A percentile compares a stretch with the other conserved stretches of the same genome.
Conservation (phyloP, 2,329 filamentous ascomycete genomes). For the Fusarium torreyae region DNA sequence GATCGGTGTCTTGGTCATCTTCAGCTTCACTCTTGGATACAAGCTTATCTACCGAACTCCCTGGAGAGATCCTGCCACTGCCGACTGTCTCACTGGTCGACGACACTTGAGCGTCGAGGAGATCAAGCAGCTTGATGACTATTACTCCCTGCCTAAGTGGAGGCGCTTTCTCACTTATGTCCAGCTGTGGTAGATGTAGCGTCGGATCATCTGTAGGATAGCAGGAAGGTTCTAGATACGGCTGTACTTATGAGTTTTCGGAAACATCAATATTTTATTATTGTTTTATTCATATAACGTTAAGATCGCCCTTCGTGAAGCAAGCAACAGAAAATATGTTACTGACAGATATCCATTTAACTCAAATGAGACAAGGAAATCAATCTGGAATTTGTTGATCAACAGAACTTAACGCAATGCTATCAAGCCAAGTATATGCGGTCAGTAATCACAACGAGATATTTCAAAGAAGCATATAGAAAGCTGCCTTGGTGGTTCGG, state of each 20-base stretch:
- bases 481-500: too few species aligned
- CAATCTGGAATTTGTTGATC: too few species aligned
- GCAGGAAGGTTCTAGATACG: background rate
- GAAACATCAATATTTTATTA: background rate
- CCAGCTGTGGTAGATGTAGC: constrained; percentile 29
- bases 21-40: constrained; percentile 40
- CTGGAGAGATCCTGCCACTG: constrained; percentile 39
- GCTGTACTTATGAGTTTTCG: background rate
- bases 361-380: too few species aligned
- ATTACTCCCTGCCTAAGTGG: constrained; percentile 35
- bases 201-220: background rate
- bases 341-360: too few species aligned
- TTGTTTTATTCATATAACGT: too few species aligned
- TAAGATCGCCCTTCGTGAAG: too few species aligned
- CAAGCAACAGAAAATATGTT: too few species aligned
- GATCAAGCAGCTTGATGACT: constrained; percentile 39
- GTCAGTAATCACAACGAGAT: too few species aligned
- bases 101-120: constrained; percentile 30
- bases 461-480: too few species aligned
- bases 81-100: constrained; percentile 37
- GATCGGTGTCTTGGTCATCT: constrained; percentile 40
- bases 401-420: too few species aligned
- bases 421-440: too few species aligned
- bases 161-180: constrained; percentile 44
- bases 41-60: constrained; percentile 38